Evolutionary conservation across 257 asterid species (phyloP).

Genomic region (Capsicum rhomboideum): DNA sequence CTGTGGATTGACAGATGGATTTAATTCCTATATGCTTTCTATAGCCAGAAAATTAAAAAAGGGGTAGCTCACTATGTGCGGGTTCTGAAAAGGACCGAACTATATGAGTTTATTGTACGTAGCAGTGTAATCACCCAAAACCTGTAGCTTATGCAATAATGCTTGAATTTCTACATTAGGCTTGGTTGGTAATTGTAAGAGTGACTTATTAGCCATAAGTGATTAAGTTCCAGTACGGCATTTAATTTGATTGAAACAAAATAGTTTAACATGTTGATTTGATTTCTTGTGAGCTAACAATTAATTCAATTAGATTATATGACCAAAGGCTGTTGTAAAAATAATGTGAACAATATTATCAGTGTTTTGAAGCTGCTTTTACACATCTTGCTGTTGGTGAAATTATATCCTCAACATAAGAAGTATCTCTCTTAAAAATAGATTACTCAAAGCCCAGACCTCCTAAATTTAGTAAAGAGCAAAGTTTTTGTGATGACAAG

Average conservation of each 20-base stretch:
- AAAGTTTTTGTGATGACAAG: not conserved
- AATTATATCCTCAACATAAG: not conserved
- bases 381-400: not conserved
- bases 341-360: not conserved
- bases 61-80: too few relatives aligned
- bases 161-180: not conserved
- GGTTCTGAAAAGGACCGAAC: too few relatives aligned
- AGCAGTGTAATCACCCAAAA: not conserved
- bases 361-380: not conserved
- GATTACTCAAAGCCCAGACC: not conserved
- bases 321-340: not conserved
- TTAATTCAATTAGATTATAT: not conserved
- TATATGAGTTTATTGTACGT: too few relatives aligned
- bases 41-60: not conserved
- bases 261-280: not conserved
- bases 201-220: not conserved
- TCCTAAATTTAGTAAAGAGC: not conserved
- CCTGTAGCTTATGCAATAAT: not conserved
- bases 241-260: not conserved
- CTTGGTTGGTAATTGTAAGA: not conserved
- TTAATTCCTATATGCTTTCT: not conserved
- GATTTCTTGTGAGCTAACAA: not conserved
- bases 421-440: not conserved
- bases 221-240: not conserved
- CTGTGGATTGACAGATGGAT: slow-evolving; percentile 1